Base-by-base conservation (phyloP, 2,329 filamentous ascomycete species). In the Fusarium sulawesiense region DNA sequence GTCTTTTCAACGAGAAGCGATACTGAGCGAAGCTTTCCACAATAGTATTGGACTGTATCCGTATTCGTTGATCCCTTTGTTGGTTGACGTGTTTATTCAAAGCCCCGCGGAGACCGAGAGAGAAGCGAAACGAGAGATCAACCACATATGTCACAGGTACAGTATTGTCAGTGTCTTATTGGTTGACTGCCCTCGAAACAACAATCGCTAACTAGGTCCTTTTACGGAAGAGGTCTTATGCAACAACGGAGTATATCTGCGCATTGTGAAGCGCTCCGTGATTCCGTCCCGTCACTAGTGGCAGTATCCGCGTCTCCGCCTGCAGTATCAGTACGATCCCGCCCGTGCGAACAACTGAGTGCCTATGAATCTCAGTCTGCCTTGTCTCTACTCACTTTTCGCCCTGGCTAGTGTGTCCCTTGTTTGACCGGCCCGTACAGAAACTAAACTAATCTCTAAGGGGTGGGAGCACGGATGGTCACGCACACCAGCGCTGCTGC, bases 301-400 rank as follows among this genome's bases (percentile, higher is more conserved):
- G 51, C 44, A 51, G 51, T 46, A 61, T 56, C 51, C 41, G 66
- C 41, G 66, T 63, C 47, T 64, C 67, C 47, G 55, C 44, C 44
- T 21, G 55, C 58, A 68, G 54, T 59, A 58, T 55, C 58, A 68
- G 54, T 63, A 58, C 58, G 68, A 70, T 71, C 55, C 67, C 64
- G 68, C 50, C 66, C 62, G 66, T 70, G 66, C 66, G 61, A 70
- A 64, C 20, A 16, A 37, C 11, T 32, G 32, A 32, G n/a, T 50
- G 30, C 20, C 16, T 16, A 37, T 32, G 21, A 37, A 34, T 37
- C 34, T n/a, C 34, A 37, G 34, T 37, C 34, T 37, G 34, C 34
- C 48, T 50, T 37, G 37, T 53, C 23, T 41, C 23, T 40, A 18
- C 16, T n/a, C 32, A 34, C 30, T 50, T 13, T 27, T 49, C 32